Conservation (phyloP, 177 flowering plant genomes). For the Tripterygium wilfordii region DNA sequence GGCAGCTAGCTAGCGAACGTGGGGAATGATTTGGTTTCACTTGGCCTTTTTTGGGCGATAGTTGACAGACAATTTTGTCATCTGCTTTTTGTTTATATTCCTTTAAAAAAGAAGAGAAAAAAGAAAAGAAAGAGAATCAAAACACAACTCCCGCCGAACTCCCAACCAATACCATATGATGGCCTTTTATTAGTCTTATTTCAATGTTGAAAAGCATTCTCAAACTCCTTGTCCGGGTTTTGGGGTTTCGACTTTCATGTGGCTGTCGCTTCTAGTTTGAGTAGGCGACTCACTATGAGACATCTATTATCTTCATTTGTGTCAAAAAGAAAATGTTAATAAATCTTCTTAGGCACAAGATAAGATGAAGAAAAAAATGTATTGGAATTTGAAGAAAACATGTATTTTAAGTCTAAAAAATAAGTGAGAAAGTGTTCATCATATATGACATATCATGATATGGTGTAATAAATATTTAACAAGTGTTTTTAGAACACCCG, state of each 20-base stretch:
- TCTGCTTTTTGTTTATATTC: constrained; percentile 4
- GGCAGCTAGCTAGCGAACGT: constrained; percentile 16
- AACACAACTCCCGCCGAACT: constrained; percentile 22
- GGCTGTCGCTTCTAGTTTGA: constrained; percentile 4
- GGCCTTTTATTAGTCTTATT: neutral
- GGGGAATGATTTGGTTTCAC: constrained; percentile 23
- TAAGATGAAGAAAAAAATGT: no score
- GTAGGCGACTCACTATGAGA: neutral
- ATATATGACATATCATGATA: no score
- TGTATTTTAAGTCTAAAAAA: no score
- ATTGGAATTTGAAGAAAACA: no score
- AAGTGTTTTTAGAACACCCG: no score
- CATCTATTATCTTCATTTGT: constrained; percentile 4
- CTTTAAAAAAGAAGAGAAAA: neutral
- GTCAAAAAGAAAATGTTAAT: constrained; percentile 5
- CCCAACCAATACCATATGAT: constrained; percentile 12
- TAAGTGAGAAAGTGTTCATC: no score
- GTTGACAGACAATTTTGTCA: constrained; percentile 4
- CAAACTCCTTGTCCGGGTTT: neutral
- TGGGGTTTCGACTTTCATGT: neutral
- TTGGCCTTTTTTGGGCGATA: neutral
- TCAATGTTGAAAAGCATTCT: constrained; percentile 11
- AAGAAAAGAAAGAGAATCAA: constrained; percentile 1
- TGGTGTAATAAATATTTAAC: no score
- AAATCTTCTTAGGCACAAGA: neutral